Conservation (phyloP, 2,329 filamentous ascomycete species). For the Volutella citrinella region DNA sequence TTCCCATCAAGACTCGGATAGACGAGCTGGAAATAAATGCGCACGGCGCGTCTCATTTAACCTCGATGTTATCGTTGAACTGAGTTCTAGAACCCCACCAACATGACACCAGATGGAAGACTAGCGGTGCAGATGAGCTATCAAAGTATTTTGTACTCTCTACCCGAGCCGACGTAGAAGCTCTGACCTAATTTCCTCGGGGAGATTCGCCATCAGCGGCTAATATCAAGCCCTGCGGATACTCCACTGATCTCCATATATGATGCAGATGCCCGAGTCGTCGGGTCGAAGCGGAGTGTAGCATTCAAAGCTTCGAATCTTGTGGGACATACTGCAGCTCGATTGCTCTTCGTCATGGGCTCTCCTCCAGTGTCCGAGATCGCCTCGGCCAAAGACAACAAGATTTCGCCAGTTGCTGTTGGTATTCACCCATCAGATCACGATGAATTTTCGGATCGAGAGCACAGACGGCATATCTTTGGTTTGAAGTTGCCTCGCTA, state of each 20-base stretch:
- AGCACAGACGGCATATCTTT: constrained; percentile 4
- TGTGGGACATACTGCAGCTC: neutral
- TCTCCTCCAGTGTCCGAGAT: constrained; percentile 1
- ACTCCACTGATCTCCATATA: constrained; percentile 5
- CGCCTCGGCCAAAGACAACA: constrained; percentile 1
- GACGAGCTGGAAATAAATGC: too few relatives aligned
- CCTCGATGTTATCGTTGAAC: too few relatives aligned
- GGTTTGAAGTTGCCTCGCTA: constrained; percentile 6
- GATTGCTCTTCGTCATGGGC: constrained; percentile 1
- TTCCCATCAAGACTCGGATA: too few relatives aligned
- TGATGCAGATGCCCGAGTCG: constrained; percentile 5
- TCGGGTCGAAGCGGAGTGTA: too few relatives aligned
- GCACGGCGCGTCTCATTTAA: too few relatives aligned
- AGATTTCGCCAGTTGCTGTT: constrained; percentile 1
- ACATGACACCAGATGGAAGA: too few relatives aligned
- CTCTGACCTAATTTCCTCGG: constrained; percentile 7
- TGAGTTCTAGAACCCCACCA: too few relatives aligned
- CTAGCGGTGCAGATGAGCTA: too few relatives aligned
- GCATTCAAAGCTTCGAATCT: too few relatives aligned
- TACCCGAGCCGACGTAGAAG: too few relatives aligned
- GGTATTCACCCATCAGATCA: constrained; percentile 1
- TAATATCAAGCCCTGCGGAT: neutral
- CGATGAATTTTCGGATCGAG: too few relatives aligned
- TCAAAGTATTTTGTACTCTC: too few relatives aligned
- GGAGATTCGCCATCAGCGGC: constrained; percentile 5